These are phyloP conservation scores for Stephanodiscus triporus DNA, from an alignment of 108 stramenopile species.

Conservation along the genomic window DNA sequence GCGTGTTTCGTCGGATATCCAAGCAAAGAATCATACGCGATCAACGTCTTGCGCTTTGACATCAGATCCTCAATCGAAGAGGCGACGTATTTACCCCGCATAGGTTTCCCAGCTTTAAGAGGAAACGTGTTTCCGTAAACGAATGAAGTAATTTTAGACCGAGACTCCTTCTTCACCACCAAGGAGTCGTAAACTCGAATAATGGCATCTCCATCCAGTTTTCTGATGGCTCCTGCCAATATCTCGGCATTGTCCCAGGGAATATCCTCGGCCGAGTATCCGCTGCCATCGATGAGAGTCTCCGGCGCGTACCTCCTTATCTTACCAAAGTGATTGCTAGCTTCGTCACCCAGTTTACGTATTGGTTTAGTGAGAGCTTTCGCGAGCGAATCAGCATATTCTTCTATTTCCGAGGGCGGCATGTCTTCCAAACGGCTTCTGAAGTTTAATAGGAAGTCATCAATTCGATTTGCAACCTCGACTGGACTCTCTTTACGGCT, in stretches of 20 bases:
- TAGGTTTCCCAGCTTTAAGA: slow-evolving; percentile 16
- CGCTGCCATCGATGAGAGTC: slow-evolving; percentile 20
- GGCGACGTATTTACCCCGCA: slow-evolving; percentile 1
- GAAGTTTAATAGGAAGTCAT: slow-evolving; percentile 76
- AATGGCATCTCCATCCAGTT: slow-evolving; percentile 56
- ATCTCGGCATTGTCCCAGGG: slow-evolving; percentile 69
- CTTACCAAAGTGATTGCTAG: slow-evolving; percentile 56
- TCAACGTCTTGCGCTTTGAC: slow-evolving; percentile 32
- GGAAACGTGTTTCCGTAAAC: slow-evolving; percentile 88
- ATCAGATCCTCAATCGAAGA: slow-evolving; percentile 30
- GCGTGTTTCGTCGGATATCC: slow-evolving; percentile 1
- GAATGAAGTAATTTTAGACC: slow-evolving; percentile 64
- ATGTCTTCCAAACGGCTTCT: slow-evolving; percentile 59
- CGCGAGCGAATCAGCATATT: slow-evolving; percentile 66
- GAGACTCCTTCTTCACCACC: slow-evolving; percentile 50
- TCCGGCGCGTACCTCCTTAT: slow-evolving; percentile 80
- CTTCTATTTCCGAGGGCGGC: slow-evolving; percentile 70
- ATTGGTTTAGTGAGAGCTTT: slow-evolving; percentile 78
- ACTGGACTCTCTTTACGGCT: slow-evolving; percentile 71
- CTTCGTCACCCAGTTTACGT: slow-evolving; percentile 74
- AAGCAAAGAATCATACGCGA: slow-evolving; percentile 37
- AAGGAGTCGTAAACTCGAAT: slow-evolving; percentile 67
- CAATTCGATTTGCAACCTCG: slow-evolving; percentile 74
- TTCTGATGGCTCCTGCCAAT: slow-evolving; percentile 57
- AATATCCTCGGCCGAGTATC: slow-evolving; percentile 33